Evolutionary conservation across 1,284 basidiomycete species (phyloP).

Genomic region (Pseudozyma thailandica): DNA sequence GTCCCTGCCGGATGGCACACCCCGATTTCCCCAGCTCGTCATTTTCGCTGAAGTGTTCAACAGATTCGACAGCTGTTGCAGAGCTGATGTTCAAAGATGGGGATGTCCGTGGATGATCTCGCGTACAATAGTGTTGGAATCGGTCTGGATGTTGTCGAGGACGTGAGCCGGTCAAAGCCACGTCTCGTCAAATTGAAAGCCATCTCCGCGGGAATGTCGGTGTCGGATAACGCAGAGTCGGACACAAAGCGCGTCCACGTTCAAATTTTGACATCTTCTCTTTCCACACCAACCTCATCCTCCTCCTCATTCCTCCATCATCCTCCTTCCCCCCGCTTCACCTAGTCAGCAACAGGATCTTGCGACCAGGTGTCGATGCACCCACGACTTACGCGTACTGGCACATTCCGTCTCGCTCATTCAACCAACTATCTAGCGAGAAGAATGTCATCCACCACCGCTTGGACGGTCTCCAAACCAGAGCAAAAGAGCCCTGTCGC

Average conservation of each 20-base stretch:
- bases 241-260: background rate
- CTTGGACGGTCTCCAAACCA: conserved; percentile 31
- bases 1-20: conserved; percentile 1
- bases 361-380: conserved; percentile 19
- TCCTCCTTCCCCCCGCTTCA: conserved; percentile 1
- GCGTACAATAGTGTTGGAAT: no score
- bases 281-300: conserved; percentile 4
- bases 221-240: background rate
- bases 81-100: no score
- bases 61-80: no score
- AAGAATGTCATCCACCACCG: conserved; percentile 34
- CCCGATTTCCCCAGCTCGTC: conserved; percentile 4
- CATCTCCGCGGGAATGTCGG: conserved; percentile 27
- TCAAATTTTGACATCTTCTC: background rate
- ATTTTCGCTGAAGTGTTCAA: no score
- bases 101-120: background rate
- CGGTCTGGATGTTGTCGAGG: background rate
- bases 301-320: background rate
- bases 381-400: conserved; percentile 2
- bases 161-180: conserved; percentile 16
- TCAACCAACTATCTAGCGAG: background rate
- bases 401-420: conserved; percentile 9
- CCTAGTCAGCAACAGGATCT: background rate
- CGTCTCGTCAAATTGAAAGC: background rate
- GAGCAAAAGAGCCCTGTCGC: conserved; percentile 17